Base-by-base conservation (phyloP, 1,284 basidiomycete species). In the Ceratobasidium sp. region DNA sequence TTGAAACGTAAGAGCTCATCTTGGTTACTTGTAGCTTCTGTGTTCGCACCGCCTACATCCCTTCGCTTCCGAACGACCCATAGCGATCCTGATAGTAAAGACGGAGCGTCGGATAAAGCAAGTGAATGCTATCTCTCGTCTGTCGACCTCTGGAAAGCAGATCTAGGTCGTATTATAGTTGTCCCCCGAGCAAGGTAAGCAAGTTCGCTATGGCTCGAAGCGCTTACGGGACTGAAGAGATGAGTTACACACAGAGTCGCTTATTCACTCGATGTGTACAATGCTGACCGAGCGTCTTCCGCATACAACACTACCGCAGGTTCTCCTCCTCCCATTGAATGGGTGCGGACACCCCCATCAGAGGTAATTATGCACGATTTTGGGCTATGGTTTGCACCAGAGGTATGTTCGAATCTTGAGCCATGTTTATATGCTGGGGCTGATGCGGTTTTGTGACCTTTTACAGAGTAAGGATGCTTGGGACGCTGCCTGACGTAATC, bases 111-210 rank as follows among this genome's bases (percentile, higher is more conserved):
- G 68, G 80, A 84, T 82, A 81, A 84, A 81, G 80, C 83, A 82
- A 80, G 81, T 80, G 75, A 82, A 80, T 61, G 84, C 82, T 82
- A 81, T 78, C 82, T 85, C 74, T 81, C 84, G 33, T 81, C 80
- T n/a, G 83, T 84, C 80, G 84, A 85, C 79, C 82, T 85, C 76
- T 85, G 85, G 84, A 83, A 81, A 77, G 83, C 82, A 67, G 83
- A 83, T 26, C 81, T 84, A 42, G 82, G 83, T 11, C 80, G 82
- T 54, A 79, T 85, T 13, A 80, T 81, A 69, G 81, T 82, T 13
- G 81, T 85, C 0, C 84, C 84, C 28, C 66, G 75, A 47, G 78
- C 77, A 20, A 80, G 80, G 80, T 79, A 56, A 39, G 1, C 10
- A 65, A 7, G 15, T 54, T 49, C n/a, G n/a, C 13, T 47, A 11